Evolutionary conservation across 495 filamentous ascomycete genomes (phyloP).

Genomic region (Tetracladium setigerum): DNA sequence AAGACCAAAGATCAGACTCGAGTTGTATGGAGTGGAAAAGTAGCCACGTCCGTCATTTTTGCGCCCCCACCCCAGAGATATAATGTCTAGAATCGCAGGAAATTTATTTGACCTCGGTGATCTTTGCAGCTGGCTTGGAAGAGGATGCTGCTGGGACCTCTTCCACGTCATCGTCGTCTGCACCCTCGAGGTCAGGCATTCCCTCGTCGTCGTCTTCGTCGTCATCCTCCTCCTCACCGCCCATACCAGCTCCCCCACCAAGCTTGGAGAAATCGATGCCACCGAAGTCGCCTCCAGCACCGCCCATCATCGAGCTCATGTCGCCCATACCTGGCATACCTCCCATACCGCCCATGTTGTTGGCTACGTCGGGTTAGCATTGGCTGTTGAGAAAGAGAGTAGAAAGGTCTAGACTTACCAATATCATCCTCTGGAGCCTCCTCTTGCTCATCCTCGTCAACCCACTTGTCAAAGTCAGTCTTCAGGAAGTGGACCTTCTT

Average conservation of each 20-base stretch:
- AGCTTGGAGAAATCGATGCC: constrained; percentile 92
- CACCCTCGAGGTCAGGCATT: constrained; percentile 25
- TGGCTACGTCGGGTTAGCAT: too few species aligned
- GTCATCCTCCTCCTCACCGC: constrained; percentile 41
- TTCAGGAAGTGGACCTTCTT: constrained; percentile 94
- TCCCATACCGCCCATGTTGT: constrained; percentile 29
- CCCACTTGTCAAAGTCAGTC: constrained; percentile 99
- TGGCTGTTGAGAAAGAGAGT: too few species aligned
- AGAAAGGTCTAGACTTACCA: constrained; percentile 19
- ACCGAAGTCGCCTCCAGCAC: constrained; percentile 52
- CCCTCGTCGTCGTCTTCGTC: constrained; percentile 47
- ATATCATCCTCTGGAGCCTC: constrained; percentile 79
- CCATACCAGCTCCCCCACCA: constrained; percentile 50
- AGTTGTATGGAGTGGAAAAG: too few species aligned
- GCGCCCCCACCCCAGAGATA: too few species aligned
- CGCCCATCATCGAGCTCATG: constrained; percentile 17
- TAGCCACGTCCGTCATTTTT: too few species aligned
- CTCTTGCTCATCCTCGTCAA: constrained; percentile 99
- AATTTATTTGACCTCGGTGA: constrained; percentile 21
- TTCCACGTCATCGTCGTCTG: constrained; percentile 12
- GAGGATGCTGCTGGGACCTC: constrained; percentile 7
- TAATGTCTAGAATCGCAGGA: too few species aligned
- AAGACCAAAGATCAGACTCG: too few species aligned
- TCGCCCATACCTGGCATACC: constrained; percentile 36
- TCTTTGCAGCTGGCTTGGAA: constrained; percentile 15